Base-by-base conservation (phyloP, 106 monocot genomes). In the Ottelia alismoides region DNA sequence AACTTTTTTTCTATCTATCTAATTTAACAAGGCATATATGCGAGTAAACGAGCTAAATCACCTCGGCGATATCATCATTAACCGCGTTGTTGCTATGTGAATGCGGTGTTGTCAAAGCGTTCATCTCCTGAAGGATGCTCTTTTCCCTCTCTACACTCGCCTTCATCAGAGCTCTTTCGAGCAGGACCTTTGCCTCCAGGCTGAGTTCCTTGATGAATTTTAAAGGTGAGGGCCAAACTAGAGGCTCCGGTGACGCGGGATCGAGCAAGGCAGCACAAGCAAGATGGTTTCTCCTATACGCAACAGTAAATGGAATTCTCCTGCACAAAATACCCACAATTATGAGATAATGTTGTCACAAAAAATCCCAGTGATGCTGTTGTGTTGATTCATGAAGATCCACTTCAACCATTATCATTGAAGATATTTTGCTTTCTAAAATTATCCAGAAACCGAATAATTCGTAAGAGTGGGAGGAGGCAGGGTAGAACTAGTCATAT, bases 191-290 rank as follows among this genome's bases (percentile, higher is more conserved):
- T 20, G 76, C 80, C 19, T 93, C 83, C 0, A 62, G 67, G n/a
- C 78, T 67, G 19, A 93, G 87, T 56, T 93, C 80, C 27, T 74
- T 77, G 47, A 93, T 83, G 74, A 93, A 83, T 68, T 87, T 93
- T 28, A 93, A 58, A 25, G 87, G 69, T 28, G 92, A 83, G 25
- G 92, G 92, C 92, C 92, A 93, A 11, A 93, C 87, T 3, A 87
- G 54, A 30, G 92, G 92, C 65, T 87, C 83, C 5, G 83, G 69
- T 22, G 87, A 24, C 22, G 79, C 77, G n/a, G 92, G 92, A 55
- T 93, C 80, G 24, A 93, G 74, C 23, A 93, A 61, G 27, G 87
- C 83, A 1, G 92, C 87, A 62, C 87, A 83, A 31, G 66, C 67
- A 14, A 49, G 58, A 28, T 93, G 87, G 3, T 80, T 76, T 54